Percentiles rank a stretch among this genome's conserved stretches.
Conservation (phyloP, 2,329 filamentous ascomycete species). For the Tolypocladium amazonense region DNA sequence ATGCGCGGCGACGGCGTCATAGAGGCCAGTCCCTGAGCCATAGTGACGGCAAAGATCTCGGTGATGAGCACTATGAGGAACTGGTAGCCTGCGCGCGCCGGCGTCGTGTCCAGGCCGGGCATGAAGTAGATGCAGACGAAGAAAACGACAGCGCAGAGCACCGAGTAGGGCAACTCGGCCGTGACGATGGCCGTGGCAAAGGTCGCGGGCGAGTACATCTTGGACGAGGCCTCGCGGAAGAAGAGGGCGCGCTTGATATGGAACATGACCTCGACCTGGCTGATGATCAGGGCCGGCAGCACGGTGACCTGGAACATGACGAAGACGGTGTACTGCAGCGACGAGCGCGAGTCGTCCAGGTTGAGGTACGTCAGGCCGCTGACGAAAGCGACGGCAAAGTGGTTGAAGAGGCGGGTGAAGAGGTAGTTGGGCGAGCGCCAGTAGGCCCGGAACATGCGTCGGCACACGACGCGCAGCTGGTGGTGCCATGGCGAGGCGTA, state of each 20-base stretch:
- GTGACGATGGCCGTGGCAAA: slow-evolving; percentile 71
- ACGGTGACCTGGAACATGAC: slow-evolving; percentile 86
- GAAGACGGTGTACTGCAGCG: slow-evolving; percentile 78
- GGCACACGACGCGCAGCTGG: slow-evolving; percentile 67
- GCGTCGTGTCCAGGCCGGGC: slow-evolving; percentile 55
- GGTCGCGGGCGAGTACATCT: slow-evolving; percentile 74
- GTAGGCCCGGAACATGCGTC: slow-evolving; percentile 65
- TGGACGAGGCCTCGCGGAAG: slow-evolving; percentile 76
- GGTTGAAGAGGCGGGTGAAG: slow-evolving; percentile 79
- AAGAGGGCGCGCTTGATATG: slow-evolving; percentile 70
- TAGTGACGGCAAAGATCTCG: slow-evolving; percentile 72
- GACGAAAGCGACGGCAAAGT: slow-evolving; percentile 66
- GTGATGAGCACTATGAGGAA: slow-evolving; percentile 79
- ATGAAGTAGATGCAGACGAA: slow-evolving; percentile 81
- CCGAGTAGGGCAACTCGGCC: slow-evolving; percentile 74
- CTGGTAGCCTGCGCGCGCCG: slow-evolving; percentile 67
- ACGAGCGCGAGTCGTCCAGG: slow-evolving; percentile 63
- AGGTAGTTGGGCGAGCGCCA: slow-evolving; percentile 85
- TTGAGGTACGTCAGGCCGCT: slow-evolving; percentile 73
- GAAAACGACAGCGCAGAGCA: slow-evolving; percentile 71
- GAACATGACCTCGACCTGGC: slow-evolving; percentile 73
- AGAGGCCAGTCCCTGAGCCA: slow-evolving; percentile 67
- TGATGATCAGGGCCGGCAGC: slow-evolving; percentile 71
- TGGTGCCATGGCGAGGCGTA: slow-evolving; percentile 72
- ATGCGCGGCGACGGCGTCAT: slow-evolving; percentile 72